Percentiles rank a stretch among this genome's conserved stretches.
phyloP scores from a whole-genome alignment of 768 basidiomycete genomes.

The Boletus barrowsii region DNA sequence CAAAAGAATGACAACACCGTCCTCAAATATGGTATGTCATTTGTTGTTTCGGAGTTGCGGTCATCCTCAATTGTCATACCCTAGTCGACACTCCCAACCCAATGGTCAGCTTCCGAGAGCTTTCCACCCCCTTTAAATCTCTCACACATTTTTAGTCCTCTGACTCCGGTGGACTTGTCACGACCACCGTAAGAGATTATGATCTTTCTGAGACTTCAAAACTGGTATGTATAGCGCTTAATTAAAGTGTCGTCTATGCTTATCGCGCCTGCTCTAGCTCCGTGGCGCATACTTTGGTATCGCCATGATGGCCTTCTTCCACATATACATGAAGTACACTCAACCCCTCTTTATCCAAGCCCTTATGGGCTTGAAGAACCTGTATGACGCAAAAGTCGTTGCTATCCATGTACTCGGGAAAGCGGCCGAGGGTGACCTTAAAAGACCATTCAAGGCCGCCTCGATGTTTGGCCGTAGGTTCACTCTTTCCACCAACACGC shows the following conservation, averaged over 20 bases:
- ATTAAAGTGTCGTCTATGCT: not conserved
- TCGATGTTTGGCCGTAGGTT: slow-evolving; percentile 70
- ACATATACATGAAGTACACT: slow-evolving; percentile 92
- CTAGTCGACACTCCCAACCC: slow-evolving; percentile 73
- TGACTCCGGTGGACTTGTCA: slow-evolving; percentile 70
- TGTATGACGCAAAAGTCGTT: slow-evolving; percentile 84
- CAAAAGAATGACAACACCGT: slow-evolving; percentile 94
- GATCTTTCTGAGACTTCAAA: slow-evolving; percentile 88
- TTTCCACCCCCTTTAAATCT: not conserved
- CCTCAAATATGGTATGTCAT: slow-evolving; percentile 81
- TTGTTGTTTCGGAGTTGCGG: not conserved
- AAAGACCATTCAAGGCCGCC: slow-evolving; percentile 82
- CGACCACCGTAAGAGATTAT: slow-evolving; percentile 93
- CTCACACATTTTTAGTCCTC: slow-evolving; percentile 41
- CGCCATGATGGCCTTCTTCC: slow-evolving; percentile 90
- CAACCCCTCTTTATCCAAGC: slow-evolving; percentile 95
- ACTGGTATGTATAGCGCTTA: slow-evolving; percentile 49
- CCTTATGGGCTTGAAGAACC: slow-evolving; percentile 89
- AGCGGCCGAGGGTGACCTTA: slow-evolving; percentile 79
- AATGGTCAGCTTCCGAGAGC: slow-evolving; percentile 51
- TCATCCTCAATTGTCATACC: slow-evolving; percentile 1
- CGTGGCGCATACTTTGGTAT: slow-evolving; percentile 69
- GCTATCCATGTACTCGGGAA: slow-evolving; percentile 80
- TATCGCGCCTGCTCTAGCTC: slow-evolving; percentile 38
- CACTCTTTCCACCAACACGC: not conserved